These are phyloP conservation scores for Colletotrichum aenigma DNA, from an alignment of 2,329 filamentous ascomycete genomes.

Conservation along the genomic window DNA sequence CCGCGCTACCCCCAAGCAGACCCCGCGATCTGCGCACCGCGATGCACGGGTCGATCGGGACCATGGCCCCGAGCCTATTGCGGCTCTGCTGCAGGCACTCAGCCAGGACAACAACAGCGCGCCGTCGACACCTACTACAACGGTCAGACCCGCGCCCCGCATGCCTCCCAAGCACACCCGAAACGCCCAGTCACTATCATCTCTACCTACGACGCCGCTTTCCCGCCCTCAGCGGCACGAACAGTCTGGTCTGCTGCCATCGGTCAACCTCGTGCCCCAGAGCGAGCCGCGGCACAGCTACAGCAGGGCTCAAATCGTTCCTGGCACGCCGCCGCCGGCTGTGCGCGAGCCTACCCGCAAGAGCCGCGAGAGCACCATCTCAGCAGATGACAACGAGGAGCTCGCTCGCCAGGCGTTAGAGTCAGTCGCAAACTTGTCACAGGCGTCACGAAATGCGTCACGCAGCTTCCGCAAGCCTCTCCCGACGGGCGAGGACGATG, in stretches of 20 bases:
- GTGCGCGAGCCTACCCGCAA: constrained; percentile 61
- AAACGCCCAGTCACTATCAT: constrained; percentile 83
- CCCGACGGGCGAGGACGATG: constrained; percentile 44
- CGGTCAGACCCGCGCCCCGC: constrained; percentile 49
- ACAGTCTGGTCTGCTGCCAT: constrained; percentile 60
- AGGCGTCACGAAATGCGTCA: constrained; percentile 27
- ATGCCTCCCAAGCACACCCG: constrained; percentile 70
- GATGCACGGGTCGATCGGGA: constrained; percentile 47
- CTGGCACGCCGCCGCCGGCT: constrained; percentile 42
- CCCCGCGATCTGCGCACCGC: constrained; percentile 46
- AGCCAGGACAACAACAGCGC: constrained; percentile 79
- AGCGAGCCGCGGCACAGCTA: constrained; percentile 59
- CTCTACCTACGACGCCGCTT: constrained; percentile 78
- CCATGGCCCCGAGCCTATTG: constrained; percentile 69
- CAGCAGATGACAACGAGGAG: constrained; percentile 66
- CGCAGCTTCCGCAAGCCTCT: constrained; percentile 15
- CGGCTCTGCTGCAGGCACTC: constrained; percentile 80
- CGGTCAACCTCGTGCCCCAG: constrained; percentile 65
- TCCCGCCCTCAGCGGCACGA: constrained; percentile 49
- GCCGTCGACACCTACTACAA: constrained; percentile 68
- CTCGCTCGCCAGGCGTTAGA: constrained; percentile 59
- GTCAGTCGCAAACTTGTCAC: constrained; percentile 53
- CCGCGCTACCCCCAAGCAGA: constrained; percentile 55
- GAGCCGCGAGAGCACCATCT: constrained; percentile 87
- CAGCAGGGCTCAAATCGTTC: constrained; percentile 40